A percentile compares a stretch with the other conserved stretches of the same genome.
Evolutionary conservation across 1,284 basidiomycete species (phyloP).

Genomic region (Pseudozyma thailandica): DNA sequence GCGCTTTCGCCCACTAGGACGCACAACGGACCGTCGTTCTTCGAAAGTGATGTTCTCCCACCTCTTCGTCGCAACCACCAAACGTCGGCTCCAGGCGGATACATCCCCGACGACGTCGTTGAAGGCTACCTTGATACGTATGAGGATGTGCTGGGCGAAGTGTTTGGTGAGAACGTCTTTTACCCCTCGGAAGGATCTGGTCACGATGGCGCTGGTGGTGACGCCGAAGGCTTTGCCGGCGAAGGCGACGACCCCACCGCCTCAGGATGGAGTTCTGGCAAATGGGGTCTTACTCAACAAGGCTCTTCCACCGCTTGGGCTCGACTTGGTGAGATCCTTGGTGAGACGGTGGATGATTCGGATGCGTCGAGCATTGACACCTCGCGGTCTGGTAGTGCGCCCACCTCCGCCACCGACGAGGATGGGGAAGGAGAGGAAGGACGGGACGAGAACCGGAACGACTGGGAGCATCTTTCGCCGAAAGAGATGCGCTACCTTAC

Average conservation of each 20-base stretch:
- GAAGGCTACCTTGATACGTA: constrained; percentile 73
- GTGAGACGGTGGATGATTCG: constrained; percentile 32
- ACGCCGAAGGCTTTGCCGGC: constrained; percentile 1
- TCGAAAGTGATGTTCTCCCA: constrained; percentile 72
- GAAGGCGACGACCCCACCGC: constrained; percentile 13
- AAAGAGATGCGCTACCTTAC: constrained; percentile 62
- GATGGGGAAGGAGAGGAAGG: constrained; percentile 14
- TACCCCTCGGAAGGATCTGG: constrained; percentile 25
- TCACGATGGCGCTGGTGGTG: constrained; percentile 6
- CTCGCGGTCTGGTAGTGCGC: constrained; percentile 1
- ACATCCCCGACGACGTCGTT: constrained; percentile 71
- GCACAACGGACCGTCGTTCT: constrained; percentile 47
- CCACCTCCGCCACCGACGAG: constrained; percentile 13
- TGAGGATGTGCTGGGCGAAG: constrained; percentile 71
- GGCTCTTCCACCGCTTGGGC: constrained; percentile 61
- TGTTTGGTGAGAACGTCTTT: constrained; percentile 67
- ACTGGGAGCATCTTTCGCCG: constrained; percentile 65
- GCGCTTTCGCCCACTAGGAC: constrained; percentile 30
- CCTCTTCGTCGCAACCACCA: constrained; percentile 67
- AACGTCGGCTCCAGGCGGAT: constrained; percentile 67
- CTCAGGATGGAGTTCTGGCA: constrained; percentile 52
- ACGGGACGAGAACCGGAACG: constrained; percentile 55
- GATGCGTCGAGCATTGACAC: constrained; percentile 20
- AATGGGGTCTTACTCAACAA: constrained; percentile 59
- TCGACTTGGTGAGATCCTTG: constrained; percentile 59